phyloP scores from a whole-genome alignment of 2,329 filamentous ascomycete genomes.

The Monosporascus ibericus region DNA sequence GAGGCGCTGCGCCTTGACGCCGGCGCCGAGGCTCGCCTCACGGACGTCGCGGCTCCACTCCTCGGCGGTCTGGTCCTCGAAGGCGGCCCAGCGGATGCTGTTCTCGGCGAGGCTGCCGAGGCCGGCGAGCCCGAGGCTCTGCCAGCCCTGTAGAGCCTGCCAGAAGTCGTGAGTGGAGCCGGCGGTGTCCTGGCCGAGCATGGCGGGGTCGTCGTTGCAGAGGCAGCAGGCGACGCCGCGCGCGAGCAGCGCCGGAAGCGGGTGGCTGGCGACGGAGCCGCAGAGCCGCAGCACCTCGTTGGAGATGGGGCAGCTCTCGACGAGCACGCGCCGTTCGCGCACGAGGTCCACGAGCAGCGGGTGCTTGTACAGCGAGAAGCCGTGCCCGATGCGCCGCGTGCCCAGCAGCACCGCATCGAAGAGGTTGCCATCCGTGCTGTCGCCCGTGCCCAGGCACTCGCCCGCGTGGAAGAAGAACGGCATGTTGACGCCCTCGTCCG shows the following conservation, averaged over 20 bases:
- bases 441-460: constrained; percentile 76
- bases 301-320: constrained; percentile 87
- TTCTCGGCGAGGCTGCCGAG: constrained; percentile 87
- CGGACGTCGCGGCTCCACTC: constrained; percentile 70
- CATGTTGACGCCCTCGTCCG: constrained; percentile 69
- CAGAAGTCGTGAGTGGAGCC: constrained; percentile 92
- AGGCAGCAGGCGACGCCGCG: constrained; percentile 79
- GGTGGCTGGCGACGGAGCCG: constrained; percentile 68
- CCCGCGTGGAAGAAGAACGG: constrained; percentile 97
- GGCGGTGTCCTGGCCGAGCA: constrained; percentile 74
- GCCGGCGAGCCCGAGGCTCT: constrained; percentile 83
- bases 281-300: constrained; percentile 83
- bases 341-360: constrained; percentile 83
- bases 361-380: constrained; percentile 84
- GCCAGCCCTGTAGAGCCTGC: constrained; percentile 86
- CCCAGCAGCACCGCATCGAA: constrained; percentile 85
- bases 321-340: constrained; percentile 77
- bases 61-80: constrained; percentile 68
- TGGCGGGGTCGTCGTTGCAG: constrained; percentile 86
- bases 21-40: constrained; percentile 65
- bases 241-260: constrained; percentile 76
- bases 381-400: constrained; percentile 83
- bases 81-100: constrained; percentile 82
- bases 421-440: constrained; percentile 70
- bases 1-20: constrained; percentile 65